Percentiles rank a stretch among this genome's conserved stretches.
Evolutionary conservation across 163 green algal species (phyloP).

Genomic region (Prototheca cutis): DNA sequence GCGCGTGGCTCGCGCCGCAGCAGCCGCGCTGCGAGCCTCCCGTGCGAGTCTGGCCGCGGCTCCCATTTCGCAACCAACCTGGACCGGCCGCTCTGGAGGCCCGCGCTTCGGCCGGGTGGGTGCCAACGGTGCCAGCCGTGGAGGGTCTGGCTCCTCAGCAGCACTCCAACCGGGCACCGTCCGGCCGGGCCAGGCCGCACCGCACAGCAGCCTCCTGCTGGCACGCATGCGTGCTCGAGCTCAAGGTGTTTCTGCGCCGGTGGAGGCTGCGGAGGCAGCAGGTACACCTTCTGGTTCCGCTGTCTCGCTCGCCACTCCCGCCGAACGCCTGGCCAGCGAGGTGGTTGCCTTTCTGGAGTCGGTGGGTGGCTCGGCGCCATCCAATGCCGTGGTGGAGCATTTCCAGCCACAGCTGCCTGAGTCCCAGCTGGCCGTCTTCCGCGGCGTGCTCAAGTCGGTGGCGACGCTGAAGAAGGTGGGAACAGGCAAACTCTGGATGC

Average conservation of each 20-base stretch:
- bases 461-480: constrained; percentile 33
- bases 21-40: constrained; percentile 58
- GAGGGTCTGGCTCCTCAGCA: no score
- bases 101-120: constrained; percentile 31
- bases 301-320: background rate
- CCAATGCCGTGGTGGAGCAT: constrained; percentile 42
- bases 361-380: constrained; percentile 33
- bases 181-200: constrained; percentile 12
- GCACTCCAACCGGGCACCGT: background rate
- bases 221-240: constrained; percentile 27
- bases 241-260: no score
- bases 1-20: constrained; percentile 55
- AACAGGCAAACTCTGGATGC: constrained; percentile 36
- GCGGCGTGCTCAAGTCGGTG: constrained; percentile 59
- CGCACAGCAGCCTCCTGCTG: constrained; percentile 30
- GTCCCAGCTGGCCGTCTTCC: constrained; percentile 52
- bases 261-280: no score
- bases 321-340: constrained; percentile 28
- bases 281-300: no score
- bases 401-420: constrained; percentile 38
- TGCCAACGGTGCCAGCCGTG: no score
- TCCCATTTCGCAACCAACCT: constrained; percentile 71
- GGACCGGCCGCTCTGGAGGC: constrained; percentile 58
- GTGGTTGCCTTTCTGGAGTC: constrained; percentile 50
- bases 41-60: constrained; percentile 11